A percentile compares a stretch with the other conserved stretches of the same genome.
Evolutionary conservation across 768 basidiomycete genomes (phyloP).

Genomic region (Lenzites betulinus): DNA sequence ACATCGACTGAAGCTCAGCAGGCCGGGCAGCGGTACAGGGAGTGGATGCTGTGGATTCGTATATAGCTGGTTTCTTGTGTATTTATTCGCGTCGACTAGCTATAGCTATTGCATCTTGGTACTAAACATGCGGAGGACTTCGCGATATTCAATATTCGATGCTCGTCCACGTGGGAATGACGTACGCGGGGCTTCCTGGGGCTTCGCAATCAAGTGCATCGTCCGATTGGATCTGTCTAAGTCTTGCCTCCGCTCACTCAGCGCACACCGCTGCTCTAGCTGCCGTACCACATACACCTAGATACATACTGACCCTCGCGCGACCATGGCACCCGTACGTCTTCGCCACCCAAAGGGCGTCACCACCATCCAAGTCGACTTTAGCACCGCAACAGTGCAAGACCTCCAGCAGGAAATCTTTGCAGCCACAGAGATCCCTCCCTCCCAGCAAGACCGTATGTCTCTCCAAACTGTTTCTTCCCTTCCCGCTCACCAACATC

Average conservation of each 20-base stretch:
- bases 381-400: constrained; percentile 59
- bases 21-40: constrained; percentile 46
- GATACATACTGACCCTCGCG: background rate
- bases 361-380: constrained; percentile 70
- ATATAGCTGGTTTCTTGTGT: too few species aligned
- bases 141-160: too few species aligned
- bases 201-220: background rate
- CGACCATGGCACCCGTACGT: constrained; percentile 67
- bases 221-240: background rate
- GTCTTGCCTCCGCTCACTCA: background rate
- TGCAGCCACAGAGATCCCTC: constrained; percentile 64
- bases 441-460: constrained; percentile 71
- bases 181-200: too few species aligned
- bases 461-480: background rate
- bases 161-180: too few species aligned
- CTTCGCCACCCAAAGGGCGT: constrained; percentile 86
- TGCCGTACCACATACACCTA: background rate
- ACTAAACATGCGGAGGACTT: too few species aligned
- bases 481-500: background rate
- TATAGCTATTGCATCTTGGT: too few species aligned
- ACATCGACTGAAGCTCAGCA: constrained; percentile 22
- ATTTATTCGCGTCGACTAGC: too few species aligned
- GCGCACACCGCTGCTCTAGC: background rate
- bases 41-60: too few species aligned
- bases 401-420: constrained; percentile 78